Conservation (phyloP, 257 asterid species). For the Lithospermum erythrorhizon region DNA sequence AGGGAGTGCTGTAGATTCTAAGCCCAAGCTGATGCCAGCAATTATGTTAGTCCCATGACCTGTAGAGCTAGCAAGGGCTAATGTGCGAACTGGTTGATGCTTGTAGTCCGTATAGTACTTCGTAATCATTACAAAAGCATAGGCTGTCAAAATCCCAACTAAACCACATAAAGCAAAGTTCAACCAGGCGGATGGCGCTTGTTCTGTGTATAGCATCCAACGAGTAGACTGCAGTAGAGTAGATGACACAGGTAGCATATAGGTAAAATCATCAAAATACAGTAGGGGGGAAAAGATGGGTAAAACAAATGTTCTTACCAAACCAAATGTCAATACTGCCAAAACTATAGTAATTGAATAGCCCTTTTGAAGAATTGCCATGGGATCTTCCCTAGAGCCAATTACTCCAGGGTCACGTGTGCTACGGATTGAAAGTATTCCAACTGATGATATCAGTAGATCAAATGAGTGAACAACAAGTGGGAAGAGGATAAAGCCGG, state of each 20-base stretch:
- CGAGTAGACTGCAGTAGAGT: slow-evolving; percentile 74
- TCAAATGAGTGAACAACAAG: slow-evolving; percentile 98
- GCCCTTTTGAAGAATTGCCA: slow-evolving; percentile 89
- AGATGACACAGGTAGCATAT: neutral
- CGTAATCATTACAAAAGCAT: slow-evolving; percentile 78
- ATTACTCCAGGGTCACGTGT: slow-evolving; percentile 62
- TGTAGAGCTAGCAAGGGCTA: slow-evolving; percentile 87
- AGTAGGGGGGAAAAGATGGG: slow-evolving; percentile 8
- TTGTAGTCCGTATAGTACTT: slow-evolving; percentile 94
- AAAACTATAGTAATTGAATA: slow-evolving; percentile 76
- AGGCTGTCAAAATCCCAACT: slow-evolving; percentile 94
- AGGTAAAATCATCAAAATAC: slow-evolving; percentile 4
- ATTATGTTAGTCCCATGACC: slow-evolving; percentile 99
- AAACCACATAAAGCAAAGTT: slow-evolving; percentile 92
- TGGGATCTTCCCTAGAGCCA: slow-evolving; percentile 84
- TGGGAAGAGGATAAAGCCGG: slow-evolving; percentile 95
- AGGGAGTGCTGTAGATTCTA: slow-evolving; percentile 99
- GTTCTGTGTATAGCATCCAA: slow-evolving; percentile 96
- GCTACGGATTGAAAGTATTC: slow-evolving; percentile 73
- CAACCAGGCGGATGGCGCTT: slow-evolving; percentile 98
- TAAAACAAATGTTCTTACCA: slow-evolving; percentile 35
- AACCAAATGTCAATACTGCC: slow-evolving; percentile 86
- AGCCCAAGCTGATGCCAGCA: slow-evolving; percentile 97
- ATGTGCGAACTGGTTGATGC: slow-evolving; percentile 88
- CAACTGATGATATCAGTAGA: slow-evolving; percentile 83